A percentile compares a stretch with the other conserved stretches of the same genome.
Conservation (phyloP, 805 yeast species). For the Starmera amethionina region DNA sequence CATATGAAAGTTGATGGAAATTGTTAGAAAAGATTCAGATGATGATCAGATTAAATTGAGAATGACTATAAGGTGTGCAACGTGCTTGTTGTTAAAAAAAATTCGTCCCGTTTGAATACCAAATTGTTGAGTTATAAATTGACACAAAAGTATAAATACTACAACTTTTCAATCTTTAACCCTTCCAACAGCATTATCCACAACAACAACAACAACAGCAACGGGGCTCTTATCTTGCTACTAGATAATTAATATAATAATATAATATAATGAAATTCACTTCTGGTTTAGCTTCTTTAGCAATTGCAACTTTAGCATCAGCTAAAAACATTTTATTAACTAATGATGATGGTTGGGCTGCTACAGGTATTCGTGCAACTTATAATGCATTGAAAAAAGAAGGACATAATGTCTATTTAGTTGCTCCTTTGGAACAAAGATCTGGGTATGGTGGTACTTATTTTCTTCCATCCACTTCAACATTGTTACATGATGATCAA, state of each 20-base stretch:
- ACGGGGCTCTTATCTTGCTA: no score
- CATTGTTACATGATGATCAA: constrained; percentile 34
- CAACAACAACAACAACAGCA: constrained; percentile 29
- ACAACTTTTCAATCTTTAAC: no score
- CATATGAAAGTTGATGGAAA: no score
- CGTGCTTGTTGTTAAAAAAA: no score
- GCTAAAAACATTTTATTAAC: constrained; percentile 38
- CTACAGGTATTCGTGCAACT: constrained; percentile 47
- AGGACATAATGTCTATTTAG: constrained; percentile 39
- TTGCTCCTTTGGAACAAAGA: constrained; percentile 42
- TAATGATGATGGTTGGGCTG: constrained; percentile 49
- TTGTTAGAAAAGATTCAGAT: no score
- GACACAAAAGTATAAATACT: no score
- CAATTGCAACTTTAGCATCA: constrained; percentile 5
- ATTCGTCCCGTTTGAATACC: no score
- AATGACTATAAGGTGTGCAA: no score
- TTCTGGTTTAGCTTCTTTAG: not conserved
- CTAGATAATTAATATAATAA: no score
- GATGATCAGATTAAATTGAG: no score
- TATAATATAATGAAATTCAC: no score
- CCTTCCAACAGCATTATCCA: constrained; percentile 13
- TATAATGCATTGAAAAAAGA: constrained; percentile 36
- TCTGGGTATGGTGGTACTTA: constrained; percentile 50
- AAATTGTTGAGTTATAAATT: no score
- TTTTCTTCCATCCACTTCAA: constrained; percentile 29